Evolutionary conservation across 2,329 filamentous ascomycete species (phyloP), one percentile per base, ranked within the genome.

Genomic region (Thermoascus crustaceus): DNA sequence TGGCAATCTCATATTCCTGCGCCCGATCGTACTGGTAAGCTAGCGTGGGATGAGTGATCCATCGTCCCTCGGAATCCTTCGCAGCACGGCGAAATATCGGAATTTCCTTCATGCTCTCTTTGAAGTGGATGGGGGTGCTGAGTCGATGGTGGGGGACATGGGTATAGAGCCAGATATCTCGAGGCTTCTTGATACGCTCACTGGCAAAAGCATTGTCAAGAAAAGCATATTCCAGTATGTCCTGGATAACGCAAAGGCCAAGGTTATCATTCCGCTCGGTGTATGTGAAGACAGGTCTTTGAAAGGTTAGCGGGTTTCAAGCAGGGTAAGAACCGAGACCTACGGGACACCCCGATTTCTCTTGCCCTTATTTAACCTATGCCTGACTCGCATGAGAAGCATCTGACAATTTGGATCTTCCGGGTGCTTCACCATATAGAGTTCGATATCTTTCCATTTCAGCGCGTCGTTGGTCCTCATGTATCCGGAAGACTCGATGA

Each of bases 381-480:
- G 25, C 11, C 16, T 29, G 25, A 29, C 25, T 29, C 25, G 7
- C 25, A 29, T 29, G 11, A 29, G 25, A 29, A 29, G 43, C 11
- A 42, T 26, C 30, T 49, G 29, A 38, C 37, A 35, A 29, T 8
- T 29, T 7, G 42, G 40, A 41, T 48, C 13, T 25, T 50, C 40
- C 3, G 43, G 44, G 25, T 48, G 23, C 30, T 49, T 49, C 14
- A 50, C 45, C 35, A 50, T 48, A 33, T 32, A 50, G 9, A 50
- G 40, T 11, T 50, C 35, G 31, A 51, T 46, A 38, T 51, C 43
- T 24, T 48, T 46, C 45, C 34, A 52, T 42, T 48, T 50, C n/a
- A 50, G 34, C 0, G 39, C 29, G 30, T 50, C 40, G 9, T 44
- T 45, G 14, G 14, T 30, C 17, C 33, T 22, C 7, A 44, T 34